These are phyloP conservation scores for Boletus insuetus DNA, from an alignment of 768 basidiomycete species.

Conservation along the genomic window DNA sequence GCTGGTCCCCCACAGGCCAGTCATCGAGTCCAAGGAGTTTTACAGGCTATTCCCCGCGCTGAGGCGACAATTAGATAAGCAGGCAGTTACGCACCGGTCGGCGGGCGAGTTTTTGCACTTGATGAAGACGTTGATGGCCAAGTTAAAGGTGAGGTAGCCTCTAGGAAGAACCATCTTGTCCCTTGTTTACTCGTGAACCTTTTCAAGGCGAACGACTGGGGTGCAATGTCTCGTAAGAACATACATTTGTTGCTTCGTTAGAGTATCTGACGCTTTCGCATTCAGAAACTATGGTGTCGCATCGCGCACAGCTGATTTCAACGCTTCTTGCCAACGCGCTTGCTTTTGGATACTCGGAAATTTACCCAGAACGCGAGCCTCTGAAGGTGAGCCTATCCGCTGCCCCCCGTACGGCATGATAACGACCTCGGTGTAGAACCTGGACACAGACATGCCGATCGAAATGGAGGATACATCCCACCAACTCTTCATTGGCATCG, in stretches of 20 bases:
- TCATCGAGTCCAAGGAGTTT: slow-evolving; percentile 61
- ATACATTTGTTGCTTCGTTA: background rate
- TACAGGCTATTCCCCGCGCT: slow-evolving; percentile 52
- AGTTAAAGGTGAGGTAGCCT: slow-evolving; percentile 46
- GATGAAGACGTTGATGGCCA: slow-evolving; percentile 68
- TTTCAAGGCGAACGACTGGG: slow-evolving; percentile 60
- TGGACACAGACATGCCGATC: slow-evolving; percentile 48
- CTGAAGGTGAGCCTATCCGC: slow-evolving; percentile 41
- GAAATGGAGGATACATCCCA: slow-evolving; percentile 36
- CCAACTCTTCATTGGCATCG: slow-evolving; percentile 36
- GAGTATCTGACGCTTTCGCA: background rate
- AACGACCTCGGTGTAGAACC: slow-evolving; percentile 37
- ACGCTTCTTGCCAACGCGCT: slow-evolving; percentile 47
- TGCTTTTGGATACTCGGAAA: slow-evolving; percentile 44
- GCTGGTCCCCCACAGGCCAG: slow-evolving; percentile 34
- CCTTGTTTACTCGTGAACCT: background rate
- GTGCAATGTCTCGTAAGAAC: slow-evolving; percentile 55
- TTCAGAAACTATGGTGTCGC: slow-evolving; percentile 47
- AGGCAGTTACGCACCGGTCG: slow-evolving; percentile 44
- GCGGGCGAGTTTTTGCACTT: slow-evolving; percentile 55
- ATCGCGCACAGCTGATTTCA: slow-evolving; percentile 44
- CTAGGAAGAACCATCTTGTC: background rate
- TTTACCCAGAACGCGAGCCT: slow-evolving; percentile 44
- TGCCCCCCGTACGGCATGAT: accelerated
- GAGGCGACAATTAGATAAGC: slow-evolving; percentile 47